These are phyloP conservation scores for Lodderomyces margitis DNA, from an alignment of 1,139 yeast species.

Conservation along the genomic window DNA sequence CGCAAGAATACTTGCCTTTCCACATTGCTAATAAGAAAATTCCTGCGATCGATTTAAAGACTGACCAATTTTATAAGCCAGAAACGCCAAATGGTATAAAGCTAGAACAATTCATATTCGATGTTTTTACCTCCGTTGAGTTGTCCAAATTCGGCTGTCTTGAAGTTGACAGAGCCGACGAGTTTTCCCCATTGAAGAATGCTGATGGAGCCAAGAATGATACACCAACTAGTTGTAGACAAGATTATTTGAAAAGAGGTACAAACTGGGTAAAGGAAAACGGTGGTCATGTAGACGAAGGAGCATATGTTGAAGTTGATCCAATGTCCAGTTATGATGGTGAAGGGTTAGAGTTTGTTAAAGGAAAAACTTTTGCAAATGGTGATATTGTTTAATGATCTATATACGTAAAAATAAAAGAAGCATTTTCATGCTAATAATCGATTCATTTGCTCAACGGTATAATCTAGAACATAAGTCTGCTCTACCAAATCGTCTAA, in stretches of 20 bases:
- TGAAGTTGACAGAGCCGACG: constrained; percentile 82
- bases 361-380: constrained; percentile 48
- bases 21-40: constrained; percentile 95
- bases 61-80: constrained; percentile 59
- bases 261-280: constrained; percentile 72
- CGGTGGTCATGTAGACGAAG: constrained; percentile 60
- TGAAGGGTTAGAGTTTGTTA: constrained; percentile 68
- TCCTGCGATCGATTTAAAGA: constrained; percentile 49
- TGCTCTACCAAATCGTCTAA: constrained; percentile 80
- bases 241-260: constrained; percentile 63
- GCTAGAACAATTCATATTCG: constrained; percentile 95
- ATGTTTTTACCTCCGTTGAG: constrained; percentile 81
- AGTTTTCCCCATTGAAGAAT: constrained; percentile 93
- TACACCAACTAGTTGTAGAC: constrained; percentile 79
- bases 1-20: constrained; percentile 72
- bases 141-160: constrained; percentile 82
- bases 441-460: constrained; percentile 73
- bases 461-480: constrained; percentile 81
- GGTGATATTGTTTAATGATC: constrained; percentile 35
- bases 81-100: constrained; percentile 83
- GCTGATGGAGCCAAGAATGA: constrained; percentile 81
- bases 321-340: constrained; percentile 79
- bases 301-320: constrained; percentile 69
- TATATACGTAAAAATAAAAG: not conserved
- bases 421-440: constrained; percentile 13